Conservation (phyloP, 208 protist species). For the Trypanosomatidae sp. region DNA sequence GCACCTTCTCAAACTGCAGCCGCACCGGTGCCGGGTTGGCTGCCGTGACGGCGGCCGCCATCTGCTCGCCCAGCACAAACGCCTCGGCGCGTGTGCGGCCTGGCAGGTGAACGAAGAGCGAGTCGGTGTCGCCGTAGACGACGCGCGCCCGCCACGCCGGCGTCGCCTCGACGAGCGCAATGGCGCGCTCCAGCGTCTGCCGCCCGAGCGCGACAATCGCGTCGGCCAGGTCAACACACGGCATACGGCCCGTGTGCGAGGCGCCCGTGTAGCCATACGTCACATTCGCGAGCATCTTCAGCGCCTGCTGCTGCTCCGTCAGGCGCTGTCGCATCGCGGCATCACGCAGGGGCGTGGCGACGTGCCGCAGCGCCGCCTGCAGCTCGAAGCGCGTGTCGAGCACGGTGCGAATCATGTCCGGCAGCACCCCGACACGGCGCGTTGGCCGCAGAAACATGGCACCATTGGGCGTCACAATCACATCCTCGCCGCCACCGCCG, state of each 20-base stretch:
- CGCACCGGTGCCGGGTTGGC: slow-evolving; percentile 93
- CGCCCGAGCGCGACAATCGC: slow-evolving; percentile 97
- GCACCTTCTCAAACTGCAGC: slow-evolving; percentile 99
- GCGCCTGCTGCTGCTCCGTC: slow-evolving; percentile 95
- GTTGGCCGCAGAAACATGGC: slow-evolving; percentile 51
- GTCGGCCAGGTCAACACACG: slow-evolving; percentile 93
- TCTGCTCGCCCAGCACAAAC: slow-evolving; percentile 48
- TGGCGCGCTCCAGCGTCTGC: slow-evolving; percentile 97
- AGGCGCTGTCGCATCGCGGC: slow-evolving; percentile 45
- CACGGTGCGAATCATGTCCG: slow-evolving; percentile 56
- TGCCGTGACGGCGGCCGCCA: slow-evolving; percentile 86
- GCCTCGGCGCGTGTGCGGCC: slow-evolving; percentile 44
- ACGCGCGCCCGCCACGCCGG: slow-evolving; percentile 91
- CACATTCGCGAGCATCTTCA: slow-evolving; percentile 99
- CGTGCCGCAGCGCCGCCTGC: slow-evolving; percentile 51
- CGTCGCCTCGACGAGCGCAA: slow-evolving; percentile 91
- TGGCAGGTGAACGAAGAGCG: slow-evolving; percentile 93
- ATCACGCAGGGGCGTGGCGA: slow-evolving; percentile 34
- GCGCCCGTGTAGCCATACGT: slow-evolving; percentile 99
- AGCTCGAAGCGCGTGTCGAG: slow-evolving; percentile 77
- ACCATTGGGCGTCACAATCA: slow-evolving; percentile 61
- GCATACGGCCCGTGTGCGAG: slow-evolving; percentile 96
- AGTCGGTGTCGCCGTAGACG: slow-evolving; percentile 99
- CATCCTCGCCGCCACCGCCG: slow-evolving; percentile 7
- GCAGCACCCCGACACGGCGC: slow-evolving; percentile 50